Conservation (phyloP, 148 eudicot genomes). For the Camellia granthamiana region DNA sequence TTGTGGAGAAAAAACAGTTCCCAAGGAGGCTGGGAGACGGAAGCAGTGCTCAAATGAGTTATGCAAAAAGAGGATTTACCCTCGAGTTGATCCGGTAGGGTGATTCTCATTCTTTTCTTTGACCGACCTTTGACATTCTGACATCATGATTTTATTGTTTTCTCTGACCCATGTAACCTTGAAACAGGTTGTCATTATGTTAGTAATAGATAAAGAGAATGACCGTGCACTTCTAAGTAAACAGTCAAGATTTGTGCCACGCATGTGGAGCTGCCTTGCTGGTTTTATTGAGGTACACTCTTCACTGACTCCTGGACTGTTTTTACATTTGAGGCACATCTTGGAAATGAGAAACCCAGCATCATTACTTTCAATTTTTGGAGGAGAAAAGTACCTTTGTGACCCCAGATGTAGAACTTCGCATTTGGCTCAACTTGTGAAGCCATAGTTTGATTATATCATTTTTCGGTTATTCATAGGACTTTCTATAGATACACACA, state of each 20-base stretch:
- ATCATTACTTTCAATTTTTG: not conserved
- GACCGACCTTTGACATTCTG: not conserved
- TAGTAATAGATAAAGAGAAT: slow-evolving; percentile 85
- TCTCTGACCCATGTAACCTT: slow-evolving; percentile 1
- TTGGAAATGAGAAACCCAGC: not conserved
- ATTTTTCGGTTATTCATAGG: not conserved
- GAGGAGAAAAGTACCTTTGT: not conserved
- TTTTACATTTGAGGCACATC: not conserved
- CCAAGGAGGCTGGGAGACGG: slow-evolving; percentile 90
- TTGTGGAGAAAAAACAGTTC: slow-evolving; percentile 67
- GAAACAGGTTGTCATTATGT: slow-evolving; percentile 91
- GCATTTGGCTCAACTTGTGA: not conserved
- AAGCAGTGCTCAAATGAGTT: slow-evolving; percentile 71
- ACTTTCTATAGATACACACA: not conserved
- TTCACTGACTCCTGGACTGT: not conserved
- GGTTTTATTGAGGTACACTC: slow-evolving; percentile 81
- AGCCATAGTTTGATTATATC: not conserved
- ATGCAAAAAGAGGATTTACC: slow-evolving; percentile 84
- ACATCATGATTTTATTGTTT: not conserved
- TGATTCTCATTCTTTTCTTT: slow-evolving; percentile 22
- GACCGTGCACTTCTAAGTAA: slow-evolving; percentile 83
- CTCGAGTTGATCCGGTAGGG: slow-evolving; percentile 95
- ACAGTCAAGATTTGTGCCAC: slow-evolving; percentile 92
- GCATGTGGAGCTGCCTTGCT: slow-evolving; percentile 99
- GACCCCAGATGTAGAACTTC: not conserved